Percentiles rank a stretch among this genome's conserved stretches.
Evolutionary conservation across 2,329 filamentous ascomycete species (phyloP).

Genomic region (Harringtonia lauricola): DNA sequence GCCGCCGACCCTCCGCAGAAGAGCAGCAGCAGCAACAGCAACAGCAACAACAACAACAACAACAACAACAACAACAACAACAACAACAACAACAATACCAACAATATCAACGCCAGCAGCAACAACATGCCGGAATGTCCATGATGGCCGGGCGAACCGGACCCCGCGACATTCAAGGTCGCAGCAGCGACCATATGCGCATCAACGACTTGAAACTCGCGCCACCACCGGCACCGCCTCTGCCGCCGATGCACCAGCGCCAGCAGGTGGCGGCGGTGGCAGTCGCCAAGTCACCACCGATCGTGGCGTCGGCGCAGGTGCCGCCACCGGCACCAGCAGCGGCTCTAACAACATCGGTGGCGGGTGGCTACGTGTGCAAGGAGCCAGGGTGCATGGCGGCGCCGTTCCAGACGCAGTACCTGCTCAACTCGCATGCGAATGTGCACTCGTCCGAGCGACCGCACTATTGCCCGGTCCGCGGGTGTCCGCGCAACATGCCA

Average conservation of each 20-base stretch:
- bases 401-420: slow-evolving; percentile 67
- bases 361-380: slow-evolving; percentile 48
- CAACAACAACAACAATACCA: not conserved
- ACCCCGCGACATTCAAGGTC: too few relatives aligned
- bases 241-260: not conserved
- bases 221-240: too few relatives aligned
- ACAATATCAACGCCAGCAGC: too few relatives aligned
- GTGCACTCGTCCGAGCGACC: slow-evolving; percentile 56
- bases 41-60: slow-evolving; percentile 40
- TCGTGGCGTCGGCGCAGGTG: too few relatives aligned
- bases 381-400: slow-evolving; percentile 54
- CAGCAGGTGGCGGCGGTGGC: too few relatives aligned
- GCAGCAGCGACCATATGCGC: too few relatives aligned
- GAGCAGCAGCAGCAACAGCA: slow-evolving; percentile 9
- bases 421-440: slow-evolving; percentile 70
- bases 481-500: slow-evolving; percentile 50
- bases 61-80: not conserved
- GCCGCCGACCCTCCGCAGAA: slow-evolving; percentile 3
- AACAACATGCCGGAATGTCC: too few relatives aligned
- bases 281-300: too few relatives aligned
- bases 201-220: too few relatives aligned
- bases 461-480: slow-evolving; percentile 53
- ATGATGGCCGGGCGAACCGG: too few relatives aligned
- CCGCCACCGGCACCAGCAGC: too few relatives aligned
- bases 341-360: too few relatives aligned